Conservation (phyloP, 75 land plant genomes). For the Cunninghamia lanceolata region DNA sequence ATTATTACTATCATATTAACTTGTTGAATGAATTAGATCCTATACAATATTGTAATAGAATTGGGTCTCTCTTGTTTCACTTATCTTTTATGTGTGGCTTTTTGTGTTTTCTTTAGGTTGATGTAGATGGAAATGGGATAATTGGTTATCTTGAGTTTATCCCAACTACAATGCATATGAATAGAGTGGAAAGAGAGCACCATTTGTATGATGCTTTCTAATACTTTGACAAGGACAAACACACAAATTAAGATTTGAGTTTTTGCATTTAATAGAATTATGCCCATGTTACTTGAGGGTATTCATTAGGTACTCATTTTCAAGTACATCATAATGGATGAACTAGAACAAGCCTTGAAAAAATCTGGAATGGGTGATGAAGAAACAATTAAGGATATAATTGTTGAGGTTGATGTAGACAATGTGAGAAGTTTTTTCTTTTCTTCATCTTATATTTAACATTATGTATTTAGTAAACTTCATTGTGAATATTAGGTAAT, state of each 20-base stretch:
- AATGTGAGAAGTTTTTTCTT: slow-evolving; percentile 43
- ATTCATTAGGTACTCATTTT: not conserved
- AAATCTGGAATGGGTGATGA: slow-evolving; percentile 62
- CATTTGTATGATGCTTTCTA: slow-evolving; percentile 65
- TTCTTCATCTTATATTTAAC: not conserved
- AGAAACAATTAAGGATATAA: slow-evolving; percentile 60
- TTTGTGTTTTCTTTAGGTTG: slow-evolving; percentile 48
- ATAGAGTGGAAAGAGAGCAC: slow-evolving; percentile 68
- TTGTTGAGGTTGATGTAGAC: slow-evolving; percentile 67
- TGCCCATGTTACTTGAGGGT: not conserved
- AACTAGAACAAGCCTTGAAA: slow-evolving; percentile 64
- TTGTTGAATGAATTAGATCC: not conserved
- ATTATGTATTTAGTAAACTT: not conserved
- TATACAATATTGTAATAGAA: no score
- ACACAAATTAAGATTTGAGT: not conserved
- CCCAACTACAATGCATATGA: no score
- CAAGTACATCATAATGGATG: slow-evolving; percentile 73
- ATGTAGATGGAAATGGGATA: slow-evolving; percentile 84
- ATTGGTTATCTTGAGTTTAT: slow-evolving; percentile 86
- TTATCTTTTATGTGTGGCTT: not conserved
- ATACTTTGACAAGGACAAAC: slow-evolving; percentile 65
- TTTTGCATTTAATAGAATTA: not conserved
- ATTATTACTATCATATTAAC: not conserved
- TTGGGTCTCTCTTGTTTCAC: not conserved
- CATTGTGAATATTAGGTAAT: not conserved